Base-by-base conservation (phyloP, 345 rosid species). In the Gossypium ekmanianum region DNA sequence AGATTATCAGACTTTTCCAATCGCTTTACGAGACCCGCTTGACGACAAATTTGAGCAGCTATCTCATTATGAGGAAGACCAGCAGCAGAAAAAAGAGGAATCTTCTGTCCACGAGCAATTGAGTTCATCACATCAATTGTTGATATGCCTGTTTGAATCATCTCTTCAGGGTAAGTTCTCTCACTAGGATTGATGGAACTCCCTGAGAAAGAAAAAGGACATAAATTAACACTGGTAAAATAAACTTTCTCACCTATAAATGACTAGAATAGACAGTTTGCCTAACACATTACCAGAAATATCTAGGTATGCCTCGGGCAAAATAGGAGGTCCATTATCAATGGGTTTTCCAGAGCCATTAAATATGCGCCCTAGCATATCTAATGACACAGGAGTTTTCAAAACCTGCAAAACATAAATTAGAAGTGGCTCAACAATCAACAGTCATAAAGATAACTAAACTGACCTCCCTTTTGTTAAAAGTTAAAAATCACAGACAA, bases 1-100 rank as follows among this genome's bases (percentile, higher is more conserved):
- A 90, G 94, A 79, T 95, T 85, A 16, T 71, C 87, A 71, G 96
- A 73, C 83, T 91, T 95, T 81, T 95, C 97, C 89, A 92, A 72
- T 72, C 97, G 89, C 89, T 92, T 94, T 26, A 94, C 98, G 61
- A 94, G 79, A 81, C 98, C 98, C 51, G 98, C 98, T 77, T 94
- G 98, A 54, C 98, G 98, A 84, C 98, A 94, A 73, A 94, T 94
- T 80, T 94, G 98, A 81, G 98, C 98, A 82, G 98, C 98, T 11
- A 94, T 94, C 83, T 94, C 98, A 76, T 94, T 94, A 80, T 94
- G 99, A 44, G 98, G 99, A 58, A 94, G 98, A 89, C 99, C 97
- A 75, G 98, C 98, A 84, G 98, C 99, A 79, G 98, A 94, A 81
- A 94, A 94, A 50, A 93, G 92, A 71, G 99, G 99, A 73, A 94